Evolutionary conservation across 805 yeast species (phyloP), one percentile per base, ranked within the genome.

Genomic region (Saccharomyces cerevisiae): DNA sequence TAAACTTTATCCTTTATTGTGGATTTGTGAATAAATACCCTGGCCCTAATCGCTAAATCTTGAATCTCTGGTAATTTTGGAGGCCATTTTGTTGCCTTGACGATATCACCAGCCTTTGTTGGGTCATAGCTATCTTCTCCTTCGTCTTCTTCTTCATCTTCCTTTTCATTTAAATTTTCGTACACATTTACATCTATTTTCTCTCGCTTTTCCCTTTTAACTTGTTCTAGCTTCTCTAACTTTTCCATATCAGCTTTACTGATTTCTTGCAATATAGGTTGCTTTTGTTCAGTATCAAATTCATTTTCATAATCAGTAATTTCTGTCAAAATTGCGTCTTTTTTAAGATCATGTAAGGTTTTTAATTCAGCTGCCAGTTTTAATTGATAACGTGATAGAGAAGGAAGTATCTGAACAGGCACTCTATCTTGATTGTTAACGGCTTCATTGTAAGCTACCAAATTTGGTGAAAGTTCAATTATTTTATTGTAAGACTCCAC

Each of bases 11-110:
- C 80, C 56, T 84, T 81, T 14, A 84, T 78, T 2, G 80, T 73
- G 0, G 97, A 90, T 60, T 84, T 83, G 68, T 92, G 97, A 28
- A 85, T 80, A 65, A 91, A 92, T 0, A 89, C 96, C 51, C 86
- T 78, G 6, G 83, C 81, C 57, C 77, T 74, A 10, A 90, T 77
- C 2, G 74, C 75, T 0, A 79, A 78, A 63, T 85, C 79, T 6
- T 75, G 68, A 46, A 92, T 87, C 30, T 68, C 69, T 0, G 97
- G 97, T 17, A 90, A 69, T 10, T 74, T 75, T 1, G 97, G 97
- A 0, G 86, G 82, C 74, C 79, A 81, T 36, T 58, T 53, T 28
- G 57, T 36, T 24, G 53, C 54, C 11, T 58, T 53, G 28, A 54
- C 24, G 22, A 32, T 11, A 31, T 49, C 62, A 3, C 48, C 41